These are phyloP conservation scores for Termitomyces sp. DNA, from an alignment of 768 basidiomycete species.

Conservation along the genomic window DNA sequence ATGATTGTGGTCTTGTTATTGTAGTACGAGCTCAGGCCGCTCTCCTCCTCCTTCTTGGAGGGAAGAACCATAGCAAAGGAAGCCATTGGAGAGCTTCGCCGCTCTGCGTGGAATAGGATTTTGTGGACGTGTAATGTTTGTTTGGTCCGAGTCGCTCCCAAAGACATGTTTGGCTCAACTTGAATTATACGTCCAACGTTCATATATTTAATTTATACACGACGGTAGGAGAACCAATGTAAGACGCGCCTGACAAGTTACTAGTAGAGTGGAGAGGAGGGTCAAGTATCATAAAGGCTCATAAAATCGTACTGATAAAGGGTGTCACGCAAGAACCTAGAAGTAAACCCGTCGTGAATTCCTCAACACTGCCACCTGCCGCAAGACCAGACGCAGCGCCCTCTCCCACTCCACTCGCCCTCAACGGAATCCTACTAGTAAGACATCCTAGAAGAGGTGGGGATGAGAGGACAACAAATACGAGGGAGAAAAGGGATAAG, in stretches of 20 bases:
- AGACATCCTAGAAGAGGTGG: slow-evolving; percentile 41
- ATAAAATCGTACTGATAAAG: slow-evolving; percentile 5
- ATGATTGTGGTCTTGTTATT: slow-evolving; percentile 98
- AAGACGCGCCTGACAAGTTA: slow-evolving; percentile 10
- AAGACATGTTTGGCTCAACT: slow-evolving; percentile 19
- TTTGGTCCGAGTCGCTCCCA: slow-evolving; percentile 19
- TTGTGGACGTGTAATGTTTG: slow-evolving; percentile 38
- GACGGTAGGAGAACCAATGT: slow-evolving; percentile 2
- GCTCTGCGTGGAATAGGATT: slow-evolving; percentile 6
- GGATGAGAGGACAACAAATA: slow-evolving; percentile 65
- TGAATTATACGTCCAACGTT: not conserved
- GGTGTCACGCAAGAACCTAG: not conserved
- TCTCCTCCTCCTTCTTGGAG: slow-evolving; percentile 97
- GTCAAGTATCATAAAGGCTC: slow-evolving; percentile 9
- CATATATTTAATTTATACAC: slow-evolving; percentile 12
- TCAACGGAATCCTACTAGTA: slow-evolving; percentile 25
- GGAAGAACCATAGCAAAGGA: slow-evolving; percentile 66
- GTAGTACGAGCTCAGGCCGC: slow-evolving; percentile 85
- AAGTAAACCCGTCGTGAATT: slow-evolving; percentile 3
- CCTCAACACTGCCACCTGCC: slow-evolving; percentile 14
- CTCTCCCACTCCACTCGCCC: slow-evolving; percentile 69
- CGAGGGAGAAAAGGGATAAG: slow-evolving; percentile 8
- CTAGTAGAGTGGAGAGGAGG: not conserved
- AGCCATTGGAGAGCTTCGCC: slow-evolving; percentile 30
- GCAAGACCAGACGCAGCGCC: slow-evolving; percentile 47